Evolutionary conservation across 2,329 filamentous ascomycete species (phyloP).

Genomic region (Parasarocladium wereldwijsianum): DNA sequence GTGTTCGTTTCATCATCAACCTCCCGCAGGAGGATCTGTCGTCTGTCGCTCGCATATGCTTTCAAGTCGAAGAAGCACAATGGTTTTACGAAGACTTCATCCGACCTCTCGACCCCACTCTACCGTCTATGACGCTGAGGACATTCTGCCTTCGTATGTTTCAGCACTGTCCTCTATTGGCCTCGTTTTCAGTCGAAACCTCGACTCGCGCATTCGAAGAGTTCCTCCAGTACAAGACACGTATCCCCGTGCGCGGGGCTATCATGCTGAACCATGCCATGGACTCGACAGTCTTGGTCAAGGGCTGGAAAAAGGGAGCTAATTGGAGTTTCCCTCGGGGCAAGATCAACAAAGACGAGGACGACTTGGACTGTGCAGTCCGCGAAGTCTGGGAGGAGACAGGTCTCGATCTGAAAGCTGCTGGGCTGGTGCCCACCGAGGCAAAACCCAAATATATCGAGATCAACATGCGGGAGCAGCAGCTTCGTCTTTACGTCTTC

Average conservation of each 20-base stretch:
- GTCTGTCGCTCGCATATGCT: conserved; percentile 87
- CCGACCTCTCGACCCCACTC: conserved; percentile 67
- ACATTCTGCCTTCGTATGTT: conserved; percentile 85
- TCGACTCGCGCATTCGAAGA: conserved; percentile 77
- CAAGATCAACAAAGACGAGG: conserved; percentile 96
- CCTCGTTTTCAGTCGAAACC: conserved; percentile 61
- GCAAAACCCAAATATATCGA: conserved; percentile 71
- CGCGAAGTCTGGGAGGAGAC: conserved; percentile 96
- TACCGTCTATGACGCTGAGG: conserved; percentile 75
- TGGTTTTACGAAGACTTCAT: conserved; percentile 99
- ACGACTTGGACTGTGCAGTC: conserved; percentile 83
- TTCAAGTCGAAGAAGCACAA: conserved; percentile 97
- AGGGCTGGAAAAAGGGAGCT: conserved; percentile 93
- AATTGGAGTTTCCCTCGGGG: conserved; percentile 95
- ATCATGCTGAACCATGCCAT: conserved; percentile 89
- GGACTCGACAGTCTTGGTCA: conserved; percentile 86
- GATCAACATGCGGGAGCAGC: conserved; percentile 80
- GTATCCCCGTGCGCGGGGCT: conserved; percentile 84
- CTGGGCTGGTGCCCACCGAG: conserved; percentile 60
- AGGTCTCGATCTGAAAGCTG: conserved; percentile 64
- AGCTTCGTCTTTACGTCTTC: conserved; percentile 86
- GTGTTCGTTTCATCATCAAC: conserved; percentile 96
- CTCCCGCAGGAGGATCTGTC: conserved; percentile 81
- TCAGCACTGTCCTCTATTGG: conserved; percentile 80
- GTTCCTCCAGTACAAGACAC: conserved; percentile 87